Evolutionary conservation across 2,329 filamentous ascomycete genomes (phyloP), one percentile per base, ranked within the genome.

Genomic region (Hirsutella minnesotensis): DNA sequence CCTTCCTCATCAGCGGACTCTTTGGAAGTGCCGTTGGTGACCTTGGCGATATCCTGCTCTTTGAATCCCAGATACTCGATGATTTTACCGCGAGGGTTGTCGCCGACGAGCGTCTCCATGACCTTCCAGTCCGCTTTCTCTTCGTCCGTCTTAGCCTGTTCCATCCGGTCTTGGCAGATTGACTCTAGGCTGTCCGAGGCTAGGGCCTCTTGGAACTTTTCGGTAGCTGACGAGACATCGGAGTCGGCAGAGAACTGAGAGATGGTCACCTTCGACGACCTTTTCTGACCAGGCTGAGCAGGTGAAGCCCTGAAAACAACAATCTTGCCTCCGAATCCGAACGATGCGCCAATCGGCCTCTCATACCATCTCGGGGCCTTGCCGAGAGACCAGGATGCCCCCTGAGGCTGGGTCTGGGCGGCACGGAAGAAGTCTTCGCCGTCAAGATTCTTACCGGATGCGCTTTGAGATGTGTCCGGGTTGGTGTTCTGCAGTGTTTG

Each of bases 121-220:
- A 96, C 87, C 50, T 84, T 83, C 92, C 92, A 98, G 62, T 96
- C 90, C 4, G 86, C 84, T 69, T 88, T 95, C 60, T 96, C 92
- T 51, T 94, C 87, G 2, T 95, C 89, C 0, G 79, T 86, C 56
- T 79, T 80, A 16, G 89, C 83, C 47, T 79, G 69, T 21, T 80
- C 69, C 47, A 88, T 81, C 57, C 90, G 85, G 19, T 80, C 73
- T 56, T 89, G 80, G 58, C 89, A 95, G 47, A 98, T 85, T 35
- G 72, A 71, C 4, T 74, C 72, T 16, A 98, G 67, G 56, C 96
- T 79, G 20, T 88, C 89, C 44, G 78, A 75, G 55, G 81, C 76
- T 44, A 98, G 67, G 9, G 87, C 81, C 51, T 81, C 77, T 60
- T 98, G 89, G 50, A 98, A 96, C 52, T 82, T 81, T 53, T 90